A percentile compares a stretch with the other conserved stretches of the same genome.
phyloP scores from a whole-genome alignment of 2,329 filamentous ascomycete species.

The Epichloe baconii region DNA sequence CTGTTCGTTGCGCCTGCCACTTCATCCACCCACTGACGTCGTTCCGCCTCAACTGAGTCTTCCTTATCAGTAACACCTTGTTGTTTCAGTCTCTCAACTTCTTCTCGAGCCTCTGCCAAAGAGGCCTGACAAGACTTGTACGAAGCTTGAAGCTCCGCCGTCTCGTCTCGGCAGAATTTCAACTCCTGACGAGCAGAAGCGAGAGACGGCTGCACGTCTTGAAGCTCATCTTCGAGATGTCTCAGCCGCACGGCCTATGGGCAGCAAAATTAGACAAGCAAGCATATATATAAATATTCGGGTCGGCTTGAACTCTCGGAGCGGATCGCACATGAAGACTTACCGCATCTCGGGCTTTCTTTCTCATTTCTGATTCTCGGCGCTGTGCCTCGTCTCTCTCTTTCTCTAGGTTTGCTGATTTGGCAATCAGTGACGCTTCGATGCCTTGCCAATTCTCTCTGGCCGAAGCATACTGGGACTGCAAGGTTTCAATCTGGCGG shows the following conservation, averaged over 20 bases:
- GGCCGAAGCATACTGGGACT: conserved; percentile 87
- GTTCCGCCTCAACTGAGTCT: not conserved
- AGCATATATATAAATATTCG: no score
- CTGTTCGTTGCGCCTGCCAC: conserved; percentile 28
- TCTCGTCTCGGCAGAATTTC: conserved; percentile 41
- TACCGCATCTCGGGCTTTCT: conserved; percentile 78
- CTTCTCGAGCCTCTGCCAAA: conserved; percentile 39
- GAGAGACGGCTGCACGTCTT: conserved; percentile 52
- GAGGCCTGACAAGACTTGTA: conserved; percentile 53
- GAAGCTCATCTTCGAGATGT: conserved; percentile 70
- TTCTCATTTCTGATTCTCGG: conserved; percentile 75
- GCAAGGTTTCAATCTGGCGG: conserved; percentile 86
- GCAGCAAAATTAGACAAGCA: not conserved
- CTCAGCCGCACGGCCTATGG: conserved; percentile 48
- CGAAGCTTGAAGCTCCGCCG: conserved; percentile 50
- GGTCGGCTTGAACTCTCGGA: not conserved
- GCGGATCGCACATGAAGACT: conserved; percentile 18
- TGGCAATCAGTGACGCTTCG: conserved; percentile 69
- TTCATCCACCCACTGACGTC: conserved; percentile 32
- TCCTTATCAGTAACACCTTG: conserved; percentile 18
- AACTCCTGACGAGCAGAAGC: conserved; percentile 53
- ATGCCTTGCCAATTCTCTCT: conserved; percentile 98
- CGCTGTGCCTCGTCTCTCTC: conserved; percentile 78
- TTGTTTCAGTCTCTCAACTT: conserved; percentile 34
- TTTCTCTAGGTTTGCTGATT: conserved; percentile 68